Evolutionary conservation across 441 rosid genomes (phyloP).

Genomic region (Rhodomyrtus psidioides): DNA sequence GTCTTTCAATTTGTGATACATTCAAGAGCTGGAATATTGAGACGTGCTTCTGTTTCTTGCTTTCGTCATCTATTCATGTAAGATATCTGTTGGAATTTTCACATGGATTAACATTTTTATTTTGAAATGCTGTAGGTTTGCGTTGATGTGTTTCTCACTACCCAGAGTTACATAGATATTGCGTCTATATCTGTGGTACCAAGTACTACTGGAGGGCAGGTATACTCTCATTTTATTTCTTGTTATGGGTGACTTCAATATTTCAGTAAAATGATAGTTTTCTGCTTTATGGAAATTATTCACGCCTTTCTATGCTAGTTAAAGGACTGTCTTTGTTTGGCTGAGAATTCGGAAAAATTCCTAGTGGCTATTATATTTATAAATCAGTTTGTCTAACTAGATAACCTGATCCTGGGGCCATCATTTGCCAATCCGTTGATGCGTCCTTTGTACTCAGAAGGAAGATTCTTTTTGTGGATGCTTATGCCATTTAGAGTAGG

Average conservation of each 20-base stretch:
- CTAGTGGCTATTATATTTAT: neutral
- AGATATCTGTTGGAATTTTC: neutral
- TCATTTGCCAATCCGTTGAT: neutral
- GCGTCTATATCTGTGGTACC: conserved; percentile 90
- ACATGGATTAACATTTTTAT: neutral
- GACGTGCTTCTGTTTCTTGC: neutral
- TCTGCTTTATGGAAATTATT: neutral
- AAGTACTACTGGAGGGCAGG: conserved; percentile 96
- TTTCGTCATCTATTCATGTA: neutral
- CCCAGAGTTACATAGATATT: conserved; percentile 78
- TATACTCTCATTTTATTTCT: conserved; percentile 12
- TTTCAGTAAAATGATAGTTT: neutral
- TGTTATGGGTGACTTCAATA: neutral
- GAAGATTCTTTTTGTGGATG: neutral
- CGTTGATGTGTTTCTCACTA: conserved; percentile 77
- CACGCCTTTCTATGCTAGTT: neutral
- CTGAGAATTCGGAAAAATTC: neutral
- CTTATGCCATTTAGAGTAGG: neutral
- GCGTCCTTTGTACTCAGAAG: neutral
- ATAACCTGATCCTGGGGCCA: neutral
- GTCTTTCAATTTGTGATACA: neutral
- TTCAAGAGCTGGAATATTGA: neutral
- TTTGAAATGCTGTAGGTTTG: conserved; percentile 54
- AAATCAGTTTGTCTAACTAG: neutral
- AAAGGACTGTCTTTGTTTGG: neutral